Conservation (phyloP, 2,329 filamentous ascomycete genomes). For the Phoma sp. region DNA sequence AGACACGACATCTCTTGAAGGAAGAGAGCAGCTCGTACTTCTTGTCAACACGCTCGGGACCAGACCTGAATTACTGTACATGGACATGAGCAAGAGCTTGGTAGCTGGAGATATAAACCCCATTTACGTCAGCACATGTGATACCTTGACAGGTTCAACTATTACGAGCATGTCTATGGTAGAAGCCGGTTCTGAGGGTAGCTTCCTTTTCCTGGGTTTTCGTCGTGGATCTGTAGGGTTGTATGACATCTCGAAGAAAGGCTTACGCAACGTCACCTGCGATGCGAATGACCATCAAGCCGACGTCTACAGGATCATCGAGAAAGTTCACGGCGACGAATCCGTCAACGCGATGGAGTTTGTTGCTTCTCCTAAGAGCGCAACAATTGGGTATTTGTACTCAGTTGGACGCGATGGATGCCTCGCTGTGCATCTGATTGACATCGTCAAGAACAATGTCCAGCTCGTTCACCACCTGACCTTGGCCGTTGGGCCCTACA, state of each 20-base stretch:
- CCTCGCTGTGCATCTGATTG: constrained; percentile 67
- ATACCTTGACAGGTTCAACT: constrained; percentile 53
- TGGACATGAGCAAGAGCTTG: constrained; percentile 11
- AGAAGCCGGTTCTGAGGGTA: neutral
- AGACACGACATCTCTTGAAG: neutral
- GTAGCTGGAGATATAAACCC: neutral
- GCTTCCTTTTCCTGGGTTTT: constrained; percentile 61
- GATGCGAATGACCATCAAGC: constrained; percentile 1
- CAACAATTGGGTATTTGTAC: constrained; percentile 60
- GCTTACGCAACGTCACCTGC: constrained; percentile 51
- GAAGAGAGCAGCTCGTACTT: constrained; percentile 33
- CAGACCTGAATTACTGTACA: constrained; percentile 39
- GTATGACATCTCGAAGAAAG: constrained; percentile 47
- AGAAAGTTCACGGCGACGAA: constrained; percentile 59
- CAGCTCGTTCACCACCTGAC: constrained; percentile 69
- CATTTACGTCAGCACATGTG: constrained; percentile 24
- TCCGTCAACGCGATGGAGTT: constrained; percentile 70
- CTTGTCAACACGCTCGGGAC: constrained; percentile 50
- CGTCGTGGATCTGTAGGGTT: constrained; percentile 61
- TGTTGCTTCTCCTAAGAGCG: constrained; percentile 44
- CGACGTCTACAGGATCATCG: constrained; percentile 25
- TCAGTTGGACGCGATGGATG: constrained; percentile 79
- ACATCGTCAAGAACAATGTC: constrained; percentile 28
- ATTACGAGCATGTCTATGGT: constrained; percentile 59
- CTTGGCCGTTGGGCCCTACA: constrained; percentile 74